These are phyloP conservation scores for Tricholoma sp. DNA, from an alignment of 768 basidiomycete species.

Conservation along the genomic window DNA sequence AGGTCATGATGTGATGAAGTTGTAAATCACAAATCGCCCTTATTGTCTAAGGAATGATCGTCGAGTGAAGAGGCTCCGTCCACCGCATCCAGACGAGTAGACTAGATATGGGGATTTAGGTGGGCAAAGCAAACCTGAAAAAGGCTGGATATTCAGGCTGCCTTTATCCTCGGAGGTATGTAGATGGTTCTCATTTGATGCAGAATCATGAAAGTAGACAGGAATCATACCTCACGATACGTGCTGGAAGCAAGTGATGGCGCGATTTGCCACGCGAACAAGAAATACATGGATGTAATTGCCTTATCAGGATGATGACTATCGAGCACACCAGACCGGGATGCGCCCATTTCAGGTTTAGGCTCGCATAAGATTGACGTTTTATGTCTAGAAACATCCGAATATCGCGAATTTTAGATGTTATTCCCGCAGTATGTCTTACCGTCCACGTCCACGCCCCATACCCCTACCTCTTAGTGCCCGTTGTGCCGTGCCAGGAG, in stretches of 20 bases:
- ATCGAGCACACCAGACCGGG: not conserved
- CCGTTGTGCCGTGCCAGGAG: slow-evolving; percentile 85
- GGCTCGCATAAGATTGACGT: not conserved
- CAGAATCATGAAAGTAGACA: not conserved
- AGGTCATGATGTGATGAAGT: slow-evolving; percentile 9
- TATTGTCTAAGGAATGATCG: slow-evolving; percentile 17
- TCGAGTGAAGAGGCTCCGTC: slow-evolving; percentile 7
- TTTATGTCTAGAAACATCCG: not conserved
- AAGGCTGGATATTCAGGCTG: not conserved
- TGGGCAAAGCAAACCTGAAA: not conserved
- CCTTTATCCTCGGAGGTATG: not conserved
- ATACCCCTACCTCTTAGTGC: slow-evolving; percentile 67
- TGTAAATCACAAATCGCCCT: not conserved
- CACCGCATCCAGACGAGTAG: slow-evolving; percentile 1
- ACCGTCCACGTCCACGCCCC: slow-evolving; percentile 67
- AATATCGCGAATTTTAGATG: not conserved
- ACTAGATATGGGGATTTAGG: slow-evolving; percentile 13
- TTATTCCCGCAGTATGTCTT: slow-evolving; percentile 9
- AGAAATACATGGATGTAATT: slow-evolving; percentile 11
- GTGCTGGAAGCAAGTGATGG: slow-evolving; percentile 15
- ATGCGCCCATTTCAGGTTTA: not conserved
- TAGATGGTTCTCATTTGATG: not conserved
- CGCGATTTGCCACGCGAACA: slow-evolving; percentile 16
- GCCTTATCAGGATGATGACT: slow-evolving; percentile 9
- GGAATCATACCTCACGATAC: slow-evolving; percentile 9